A percentile compares a stretch with the other conserved stretches of the same genome.
These are phyloP conservation scores for Gastrolobium villosum DNA, from an alignment of 306 rosid species.

Conservation along the genomic window DNA sequence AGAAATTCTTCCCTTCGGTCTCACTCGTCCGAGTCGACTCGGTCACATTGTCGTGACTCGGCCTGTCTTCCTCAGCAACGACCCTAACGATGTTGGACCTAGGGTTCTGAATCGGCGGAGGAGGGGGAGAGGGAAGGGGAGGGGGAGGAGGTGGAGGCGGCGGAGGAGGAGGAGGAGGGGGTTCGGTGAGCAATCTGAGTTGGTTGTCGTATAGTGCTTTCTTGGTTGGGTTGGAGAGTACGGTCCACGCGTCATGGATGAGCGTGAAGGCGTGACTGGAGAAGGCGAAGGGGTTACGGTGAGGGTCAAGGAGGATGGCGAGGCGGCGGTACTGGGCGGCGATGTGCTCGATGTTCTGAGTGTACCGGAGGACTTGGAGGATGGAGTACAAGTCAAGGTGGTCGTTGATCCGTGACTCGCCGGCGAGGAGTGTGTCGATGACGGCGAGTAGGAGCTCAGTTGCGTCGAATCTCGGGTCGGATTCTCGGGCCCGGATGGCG, in stretches of 20 bases:
- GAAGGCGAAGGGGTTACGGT: constrained; percentile 63
- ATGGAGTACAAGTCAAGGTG: constrained; percentile 74
- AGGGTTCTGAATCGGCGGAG: constrained; percentile 40
- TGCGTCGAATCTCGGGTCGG: constrained; percentile 77
- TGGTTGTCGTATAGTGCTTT: constrained; percentile 74
- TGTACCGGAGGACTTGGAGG: constrained; percentile 69
- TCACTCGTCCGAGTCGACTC: constrained; percentile 45
- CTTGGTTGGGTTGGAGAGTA: constrained; percentile 69
- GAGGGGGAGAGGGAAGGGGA: constrained; percentile 1
- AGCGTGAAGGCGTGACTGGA: constrained; percentile 77
- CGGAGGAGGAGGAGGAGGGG: constrained; percentile 40
- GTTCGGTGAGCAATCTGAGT: constrained; percentile 52
- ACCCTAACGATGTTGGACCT: constrained; percentile 46
- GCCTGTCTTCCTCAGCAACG: constrained; percentile 54
- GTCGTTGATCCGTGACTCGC: constrained; percentile 68
- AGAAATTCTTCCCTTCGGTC: constrained; percentile 57
- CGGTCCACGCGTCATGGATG: constrained; percentile 83
- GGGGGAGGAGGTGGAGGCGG: constrained; percentile 25
- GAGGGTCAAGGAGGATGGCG: constrained; percentile 74
- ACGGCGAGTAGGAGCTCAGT: constrained; percentile 74
- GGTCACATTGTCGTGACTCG: constrained; percentile 55
- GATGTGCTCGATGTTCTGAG: constrained; percentile 73
- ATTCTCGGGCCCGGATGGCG: constrained; percentile 88
- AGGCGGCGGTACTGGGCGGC: constrained; percentile 84
- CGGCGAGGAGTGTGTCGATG: constrained; percentile 80